Evolutionary conservation across 2,329 filamentous ascomycete genomes (phyloP).

Genomic region (Colletotrichum eleusines): DNA sequence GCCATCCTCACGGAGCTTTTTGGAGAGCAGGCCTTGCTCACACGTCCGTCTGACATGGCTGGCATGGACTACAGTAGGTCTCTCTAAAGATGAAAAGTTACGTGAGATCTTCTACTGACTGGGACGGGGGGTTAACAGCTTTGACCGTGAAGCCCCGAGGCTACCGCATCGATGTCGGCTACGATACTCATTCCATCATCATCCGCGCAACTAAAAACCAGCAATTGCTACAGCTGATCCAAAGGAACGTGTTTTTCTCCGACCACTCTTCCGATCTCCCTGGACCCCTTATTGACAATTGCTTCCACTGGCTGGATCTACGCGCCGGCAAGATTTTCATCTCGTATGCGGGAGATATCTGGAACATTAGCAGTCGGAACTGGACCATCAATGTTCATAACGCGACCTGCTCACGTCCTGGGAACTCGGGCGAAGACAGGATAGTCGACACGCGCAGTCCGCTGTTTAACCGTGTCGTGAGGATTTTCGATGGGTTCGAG

Average conservation of each 20-base stretch:
- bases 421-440: constrained; percentile 28
- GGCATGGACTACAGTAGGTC: constrained; percentile 64
- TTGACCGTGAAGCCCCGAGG: constrained; percentile 48
- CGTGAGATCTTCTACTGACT: neutral
- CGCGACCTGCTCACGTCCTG: constrained; percentile 41
- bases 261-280: constrained; percentile 62
- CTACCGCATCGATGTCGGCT: constrained; percentile 67
- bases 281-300: constrained; percentile 59
- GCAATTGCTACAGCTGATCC: constrained; percentile 49
- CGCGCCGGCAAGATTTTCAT: constrained; percentile 37
- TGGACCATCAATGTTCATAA: constrained; percentile 52
- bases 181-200: constrained; percentile 54
- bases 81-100: accelerated
- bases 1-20: constrained; percentile 63
- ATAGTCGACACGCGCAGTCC: constrained; percentile 64
- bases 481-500: constrained; percentile 66
- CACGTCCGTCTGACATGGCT: constrained; percentile 61
- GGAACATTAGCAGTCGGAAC: constrained; percentile 42
- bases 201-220: constrained; percentile 54
- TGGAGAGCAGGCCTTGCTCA: constrained; percentile 62
- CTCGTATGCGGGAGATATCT: constrained; percentile 45
- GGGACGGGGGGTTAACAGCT: neutral
- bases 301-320: constrained; percentile 71
- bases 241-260: constrained; percentile 47
- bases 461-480: constrained; percentile 53